phyloP scores from a whole-genome alignment of 129 eudicot species.

The Deinandra increscens region DNA sequence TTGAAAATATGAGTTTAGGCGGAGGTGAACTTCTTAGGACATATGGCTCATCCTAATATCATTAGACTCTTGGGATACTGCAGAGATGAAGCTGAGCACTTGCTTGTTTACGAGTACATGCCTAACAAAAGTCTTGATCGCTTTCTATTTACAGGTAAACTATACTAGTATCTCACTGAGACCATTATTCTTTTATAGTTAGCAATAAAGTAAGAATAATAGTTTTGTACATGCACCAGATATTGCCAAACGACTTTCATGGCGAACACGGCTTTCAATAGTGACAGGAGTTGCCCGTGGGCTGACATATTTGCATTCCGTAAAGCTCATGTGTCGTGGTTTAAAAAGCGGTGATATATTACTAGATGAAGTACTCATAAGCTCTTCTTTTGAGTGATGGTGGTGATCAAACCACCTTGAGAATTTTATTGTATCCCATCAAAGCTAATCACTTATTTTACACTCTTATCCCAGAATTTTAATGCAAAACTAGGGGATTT shows the following conservation, averaged over 20 bases:
- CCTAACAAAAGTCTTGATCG: constrained; percentile 18
- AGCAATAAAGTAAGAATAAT: neutral
- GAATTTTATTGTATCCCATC: neutral
- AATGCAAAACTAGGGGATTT: constrained; percentile 37
- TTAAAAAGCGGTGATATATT: constrained; percentile 17
- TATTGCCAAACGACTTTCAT: constrained; percentile 28
- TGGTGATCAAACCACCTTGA: neutral
- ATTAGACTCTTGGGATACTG: constrained; percentile 32
- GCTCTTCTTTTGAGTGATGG: neutral
- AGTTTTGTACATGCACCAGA: neutral
- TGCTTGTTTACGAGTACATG: constrained; percentile 39
- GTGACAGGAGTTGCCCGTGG: constrained; percentile 31
- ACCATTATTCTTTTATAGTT: neutral
- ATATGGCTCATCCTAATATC: constrained; percentile 29
- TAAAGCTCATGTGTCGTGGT: constrained; percentile 17
- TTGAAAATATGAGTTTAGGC: constrained; percentile 20
- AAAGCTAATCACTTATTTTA: neutral
- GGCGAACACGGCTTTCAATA: constrained; percentile 31
- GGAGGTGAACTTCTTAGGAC: constrained; percentile 18
- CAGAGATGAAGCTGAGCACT: neutral
- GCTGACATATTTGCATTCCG: constrained; percentile 27
- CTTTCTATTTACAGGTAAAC: constrained; percentile 24
- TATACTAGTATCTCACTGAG: neutral
- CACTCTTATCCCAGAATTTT: constrained; percentile 24
- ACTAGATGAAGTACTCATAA: constrained; percentile 26